phyloP scores from a whole-genome alignment of 2,329 filamentous ascomycete species.

The Epichloe scottii region DNA sequence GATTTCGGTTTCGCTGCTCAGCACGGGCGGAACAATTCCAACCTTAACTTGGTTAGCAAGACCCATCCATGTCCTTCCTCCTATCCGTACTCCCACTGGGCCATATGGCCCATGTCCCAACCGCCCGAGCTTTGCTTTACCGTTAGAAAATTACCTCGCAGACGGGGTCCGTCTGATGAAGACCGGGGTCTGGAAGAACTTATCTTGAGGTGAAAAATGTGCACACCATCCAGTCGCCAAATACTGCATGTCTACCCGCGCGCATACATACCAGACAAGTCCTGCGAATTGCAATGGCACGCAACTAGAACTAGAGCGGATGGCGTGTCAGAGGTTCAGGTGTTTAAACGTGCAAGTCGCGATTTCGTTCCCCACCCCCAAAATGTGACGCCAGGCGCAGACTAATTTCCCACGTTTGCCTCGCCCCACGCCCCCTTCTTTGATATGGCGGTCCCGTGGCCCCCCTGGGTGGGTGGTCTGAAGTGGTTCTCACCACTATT shows the following conservation, averaged over 20 bases:
- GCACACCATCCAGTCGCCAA: neutral
- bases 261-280: constrained; percentile 4
- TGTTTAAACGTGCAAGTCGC: neutral
- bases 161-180: too few relatives aligned
- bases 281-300: neutral
- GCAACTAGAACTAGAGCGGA: neutral
- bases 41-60: neutral
- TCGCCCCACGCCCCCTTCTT: neutral
- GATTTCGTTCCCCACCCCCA: neutral
- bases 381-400: neutral
- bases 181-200: too few relatives aligned
- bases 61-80: neutral
- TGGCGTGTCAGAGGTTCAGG: constrained; percentile 6
- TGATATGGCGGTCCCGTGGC: neutral
- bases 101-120: too few relatives aligned
- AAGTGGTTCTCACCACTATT: constrained; percentile 1
- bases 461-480: neutral
- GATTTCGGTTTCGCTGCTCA: too few relatives aligned
- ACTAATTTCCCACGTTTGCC: constrained; percentile 4
- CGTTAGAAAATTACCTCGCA: too few relatives aligned
- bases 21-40: too few relatives aligned
- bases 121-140: neutral
- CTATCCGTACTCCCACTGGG: neutral
- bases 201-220: neutral
- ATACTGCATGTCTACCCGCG: neutral